Conservation (phyloP, 2,329 filamentous ascomycete species). For the Colletotrichum limetticola region DNA sequence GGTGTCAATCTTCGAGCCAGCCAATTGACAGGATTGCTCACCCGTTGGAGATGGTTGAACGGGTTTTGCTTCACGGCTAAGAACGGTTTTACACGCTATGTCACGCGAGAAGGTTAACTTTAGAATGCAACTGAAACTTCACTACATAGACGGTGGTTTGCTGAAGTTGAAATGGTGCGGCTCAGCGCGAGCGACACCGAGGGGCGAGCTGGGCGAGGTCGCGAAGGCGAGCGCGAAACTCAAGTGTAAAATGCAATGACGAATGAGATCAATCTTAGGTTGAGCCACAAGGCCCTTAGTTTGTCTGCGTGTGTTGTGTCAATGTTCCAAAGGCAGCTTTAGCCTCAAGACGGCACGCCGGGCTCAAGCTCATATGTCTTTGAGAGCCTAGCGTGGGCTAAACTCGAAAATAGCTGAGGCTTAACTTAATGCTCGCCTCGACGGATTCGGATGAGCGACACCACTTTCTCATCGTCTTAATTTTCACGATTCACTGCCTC, state of each 20-base stretch:
- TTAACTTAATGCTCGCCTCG: background rate
- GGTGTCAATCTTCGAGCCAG: background rate
- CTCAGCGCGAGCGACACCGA: background rate
- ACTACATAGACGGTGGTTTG: background rate
- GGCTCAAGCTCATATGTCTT: background rate
- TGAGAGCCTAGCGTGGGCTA: background rate
- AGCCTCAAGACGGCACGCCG: background rate
- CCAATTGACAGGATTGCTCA: background rate
- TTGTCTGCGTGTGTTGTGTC: background rate
- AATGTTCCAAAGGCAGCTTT: background rate
- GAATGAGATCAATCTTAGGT: background rate
- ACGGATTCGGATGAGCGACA: conserved; percentile 1
- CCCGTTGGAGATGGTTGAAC: background rate
- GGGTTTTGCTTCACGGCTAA: background rate
- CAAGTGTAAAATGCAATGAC: background rate
- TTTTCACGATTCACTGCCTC: background rate
- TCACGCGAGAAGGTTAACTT: background rate
- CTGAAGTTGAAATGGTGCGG: background rate
- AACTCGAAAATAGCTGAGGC: background rate
- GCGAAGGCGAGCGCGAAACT: background rate
- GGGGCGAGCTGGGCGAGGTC: background rate
- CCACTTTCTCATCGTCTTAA: background rate
- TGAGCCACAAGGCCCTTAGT: background rate
- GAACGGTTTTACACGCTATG: background rate
- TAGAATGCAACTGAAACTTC: background rate